phyloP scores from a whole-genome alignment of 2,329 filamentous ascomycete species.

The Dothideomycetes sp. region DNA sequence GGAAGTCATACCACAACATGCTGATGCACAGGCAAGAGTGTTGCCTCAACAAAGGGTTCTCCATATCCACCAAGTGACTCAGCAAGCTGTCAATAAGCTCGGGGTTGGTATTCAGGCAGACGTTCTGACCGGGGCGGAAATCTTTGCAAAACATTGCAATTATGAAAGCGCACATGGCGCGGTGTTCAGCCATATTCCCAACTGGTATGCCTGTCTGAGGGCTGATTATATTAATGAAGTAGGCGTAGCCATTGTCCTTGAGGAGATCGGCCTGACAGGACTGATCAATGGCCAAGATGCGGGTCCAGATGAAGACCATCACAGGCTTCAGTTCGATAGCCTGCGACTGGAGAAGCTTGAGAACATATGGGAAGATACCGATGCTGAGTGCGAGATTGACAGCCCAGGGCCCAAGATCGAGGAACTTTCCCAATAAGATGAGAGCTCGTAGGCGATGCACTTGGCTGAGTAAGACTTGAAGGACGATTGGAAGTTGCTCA shows the following conservation, averaged over 20 bases:
- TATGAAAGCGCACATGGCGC: constrained; percentile 98
- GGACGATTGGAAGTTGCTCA: constrained; percentile 88
- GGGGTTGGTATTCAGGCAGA: constrained; percentile 76
- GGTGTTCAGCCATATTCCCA: constrained; percentile 76
- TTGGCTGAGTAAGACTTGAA: constrained; percentile 92
- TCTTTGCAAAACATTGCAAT: constrained; percentile 94
- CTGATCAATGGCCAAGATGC: constrained; percentile 88
- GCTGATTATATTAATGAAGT: constrained; percentile 88
- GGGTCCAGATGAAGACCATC: constrained; percentile 99
- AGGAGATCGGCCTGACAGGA: constrained; percentile 87
- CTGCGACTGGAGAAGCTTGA: constrained; percentile 91
- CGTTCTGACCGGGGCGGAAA: constrained; percentile 81
- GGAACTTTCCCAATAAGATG: constrained; percentile 82
- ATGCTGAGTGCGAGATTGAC: constrained; percentile 97
- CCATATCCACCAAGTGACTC: constrained; percentile 68
- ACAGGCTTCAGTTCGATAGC: constrained; percentile 91
- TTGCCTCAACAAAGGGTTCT: constrained; percentile 81
- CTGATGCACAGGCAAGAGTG: constrained; percentile 95
- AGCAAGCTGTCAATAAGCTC: constrained; percentile 87
- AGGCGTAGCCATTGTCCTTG: constrained; percentile 94
- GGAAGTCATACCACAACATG: constrained; percentile 83
- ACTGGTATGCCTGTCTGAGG: constrained; percentile 63
- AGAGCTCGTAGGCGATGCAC: constrained; percentile 85
- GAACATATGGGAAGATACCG: constrained; percentile 96
- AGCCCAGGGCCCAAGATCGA: constrained; percentile 94